Evolutionary conservation across 768 basidiomycete species (phyloP), one percentile per base, ranked within the genome.

Genomic region (Pulveroboletus frians): DNA sequence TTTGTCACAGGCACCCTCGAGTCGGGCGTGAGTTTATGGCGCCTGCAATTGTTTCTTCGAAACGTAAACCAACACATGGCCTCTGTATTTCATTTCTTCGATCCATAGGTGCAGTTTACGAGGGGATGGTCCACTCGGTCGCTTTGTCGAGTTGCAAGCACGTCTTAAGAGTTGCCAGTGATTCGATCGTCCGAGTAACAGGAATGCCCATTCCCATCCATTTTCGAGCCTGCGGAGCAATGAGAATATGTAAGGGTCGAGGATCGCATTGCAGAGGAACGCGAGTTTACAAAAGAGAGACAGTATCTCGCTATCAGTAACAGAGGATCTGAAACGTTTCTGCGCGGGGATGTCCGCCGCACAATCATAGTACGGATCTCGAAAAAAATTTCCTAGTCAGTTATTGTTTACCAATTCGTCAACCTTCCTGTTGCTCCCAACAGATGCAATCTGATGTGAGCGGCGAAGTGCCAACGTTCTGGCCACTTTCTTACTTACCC

Each of bases 271-370:
- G 29, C 17, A 29, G 18, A 30, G 17, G 2, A 30, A 15, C 34
- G n/a, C 34, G 34, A 35, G 4, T 13, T 15, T n/a, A 31, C 21
- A 32, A 7, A 14, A 32, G 29, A 5, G 27, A 29, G 23, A 39
- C 39, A 7, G 15, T 9, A 27, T 27, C 21, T 45, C 43, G 43
- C 30, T 47, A 46, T 32, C 43, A 47, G 20, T 46, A 18, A 13
- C n/a, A 23, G 9, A 5, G 45, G 51, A 53, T 46, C 42, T 54
- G 52, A 53, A 53, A 53, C 44, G 13, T 32, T 20, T 42, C 5
- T 20, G 14, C 31, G 27, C 41, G 17, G 38, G 38, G 38, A 46
- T 23, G 23, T 15, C 42, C 23, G 47, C 21, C 13, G 20, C 13
- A 14, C 43, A 15, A 26, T 26, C 31, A 36, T 37, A 27, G 18